Conservation (phyloP, 2,329 filamentous ascomycete genomes). For the Phyllachora maydis region DNA sequence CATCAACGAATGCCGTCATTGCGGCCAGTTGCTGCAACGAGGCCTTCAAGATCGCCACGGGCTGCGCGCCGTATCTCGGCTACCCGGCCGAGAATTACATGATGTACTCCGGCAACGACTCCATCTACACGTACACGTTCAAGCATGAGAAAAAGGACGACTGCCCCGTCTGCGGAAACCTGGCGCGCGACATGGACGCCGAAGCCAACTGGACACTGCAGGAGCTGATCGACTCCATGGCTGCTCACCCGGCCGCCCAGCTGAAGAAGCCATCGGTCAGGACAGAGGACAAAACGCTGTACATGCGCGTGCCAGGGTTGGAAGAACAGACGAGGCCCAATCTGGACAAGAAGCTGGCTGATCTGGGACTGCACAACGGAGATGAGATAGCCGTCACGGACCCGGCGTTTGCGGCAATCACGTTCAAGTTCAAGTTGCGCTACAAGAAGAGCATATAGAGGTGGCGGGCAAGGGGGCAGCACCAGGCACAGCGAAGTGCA, state of each 20-base stretch:
- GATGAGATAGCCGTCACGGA: constrained; percentile 88
- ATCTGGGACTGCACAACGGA: constrained; percentile 53
- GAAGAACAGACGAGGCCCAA: constrained; percentile 75
- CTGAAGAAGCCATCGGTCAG: constrained; percentile 84
- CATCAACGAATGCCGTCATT: constrained; percentile 91
- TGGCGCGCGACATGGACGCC: constrained; percentile 55
- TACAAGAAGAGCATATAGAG: constrained; percentile 14
- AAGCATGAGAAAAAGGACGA: constrained; percentile 85
- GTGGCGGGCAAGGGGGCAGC: neutral
- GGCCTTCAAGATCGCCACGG: constrained; percentile 81
- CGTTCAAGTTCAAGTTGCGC: constrained; percentile 33
- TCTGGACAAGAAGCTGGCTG: constrained; percentile 53
- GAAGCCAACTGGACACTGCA: constrained; percentile 53
- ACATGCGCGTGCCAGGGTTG: constrained; percentile 70
- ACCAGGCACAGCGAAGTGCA: neutral
- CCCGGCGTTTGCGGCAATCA: constrained; percentile 63
- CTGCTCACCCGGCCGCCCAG: constrained; percentile 70
- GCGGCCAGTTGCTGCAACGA: constrained; percentile 94
- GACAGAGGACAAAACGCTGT: constrained; percentile 61
- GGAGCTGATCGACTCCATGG: constrained; percentile 70
- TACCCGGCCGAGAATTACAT: constrained; percentile 70
- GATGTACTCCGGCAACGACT: constrained; percentile 96
- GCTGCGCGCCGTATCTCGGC: constrained; percentile 61
- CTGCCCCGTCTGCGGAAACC: constrained; percentile 80
- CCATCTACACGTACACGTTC: constrained; percentile 95